Percentiles rank a stretch among this genome's conserved stretches.
phyloP scores from a whole-genome alignment of 345 rosid genomes.

The Euphorbia peplus region DNA sequence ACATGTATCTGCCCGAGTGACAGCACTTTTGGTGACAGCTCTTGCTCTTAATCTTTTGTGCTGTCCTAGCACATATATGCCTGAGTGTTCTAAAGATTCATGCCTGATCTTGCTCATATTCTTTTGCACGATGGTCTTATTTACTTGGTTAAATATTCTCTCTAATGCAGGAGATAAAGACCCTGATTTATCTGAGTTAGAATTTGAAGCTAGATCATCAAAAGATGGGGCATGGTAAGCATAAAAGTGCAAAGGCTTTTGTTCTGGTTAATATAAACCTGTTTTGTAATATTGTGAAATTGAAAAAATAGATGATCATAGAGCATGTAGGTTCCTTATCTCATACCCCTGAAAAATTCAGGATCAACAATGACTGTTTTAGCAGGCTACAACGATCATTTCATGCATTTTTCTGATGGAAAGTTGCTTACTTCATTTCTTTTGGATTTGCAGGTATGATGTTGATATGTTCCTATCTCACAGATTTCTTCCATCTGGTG shows the following conservation, averaged over 20 bases:
- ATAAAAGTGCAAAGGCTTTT: background rate
- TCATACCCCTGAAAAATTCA: background rate
- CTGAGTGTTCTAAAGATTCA: slow-evolving; percentile 4
- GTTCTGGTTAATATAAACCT: background rate
- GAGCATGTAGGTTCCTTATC: background rate
- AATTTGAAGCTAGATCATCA: slow-evolving; percentile 67
- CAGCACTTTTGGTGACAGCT: too few species aligned
- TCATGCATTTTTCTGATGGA: background rate
- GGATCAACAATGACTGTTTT: background rate
- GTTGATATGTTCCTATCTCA: slow-evolving; percentile 50
- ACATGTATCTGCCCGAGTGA: background rate
- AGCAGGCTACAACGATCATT: background rate
- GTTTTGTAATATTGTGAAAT: background rate
- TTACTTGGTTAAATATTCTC: slow-evolving; percentile 4
- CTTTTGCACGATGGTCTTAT: background rate
- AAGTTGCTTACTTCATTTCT: slow-evolving; percentile 1
- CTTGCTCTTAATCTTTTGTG: too few species aligned
- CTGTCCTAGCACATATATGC: background rate
- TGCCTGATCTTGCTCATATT: slow-evolving; percentile 5
- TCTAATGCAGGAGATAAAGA: slow-evolving; percentile 32
- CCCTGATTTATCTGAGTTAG: slow-evolving; percentile 36
- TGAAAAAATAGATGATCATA: background rate
- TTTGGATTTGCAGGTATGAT: slow-evolving; percentile 53
- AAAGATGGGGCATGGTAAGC: slow-evolving; percentile 74
- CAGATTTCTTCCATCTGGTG: slow-evolving; percentile 48